A percentile compares a stretch with the other conserved stretches of the same genome.
Conservation (phyloP, 768 basidiomycete species). For the Mycena indigotica region DNA sequence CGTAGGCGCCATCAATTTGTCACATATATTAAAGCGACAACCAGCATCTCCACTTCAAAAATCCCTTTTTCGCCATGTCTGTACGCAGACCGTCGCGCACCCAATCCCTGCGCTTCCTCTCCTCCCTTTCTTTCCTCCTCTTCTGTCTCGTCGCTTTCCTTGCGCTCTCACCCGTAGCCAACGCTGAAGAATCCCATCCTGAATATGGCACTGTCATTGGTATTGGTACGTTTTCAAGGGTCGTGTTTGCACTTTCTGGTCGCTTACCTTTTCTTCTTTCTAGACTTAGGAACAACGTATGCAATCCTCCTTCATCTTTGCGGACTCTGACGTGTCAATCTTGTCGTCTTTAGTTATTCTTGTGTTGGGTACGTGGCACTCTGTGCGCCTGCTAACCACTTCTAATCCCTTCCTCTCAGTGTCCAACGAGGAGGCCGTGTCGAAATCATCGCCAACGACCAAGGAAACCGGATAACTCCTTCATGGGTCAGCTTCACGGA, state of each 20-base stretch:
- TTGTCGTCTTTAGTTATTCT: conserved; percentile 65
- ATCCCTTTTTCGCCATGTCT: conserved; percentile 33
- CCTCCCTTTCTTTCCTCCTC: conserved; percentile 61
- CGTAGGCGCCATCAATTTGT: too few relatives aligned
- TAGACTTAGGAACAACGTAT: conserved; percentile 92
- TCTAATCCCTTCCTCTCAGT: conserved; percentile 38
- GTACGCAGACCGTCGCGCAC: conserved; percentile 57
- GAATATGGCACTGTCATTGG: conserved; percentile 94
- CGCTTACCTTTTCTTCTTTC: not conserved
- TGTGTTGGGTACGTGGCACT: conserved; percentile 80
- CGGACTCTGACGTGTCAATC: conserved; percentile 29
- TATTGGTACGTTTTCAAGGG: conserved; percentile 70
- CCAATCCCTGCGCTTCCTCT: conserved; percentile 55
- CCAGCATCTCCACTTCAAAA: not conserved
- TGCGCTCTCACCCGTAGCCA: conserved; percentile 65
- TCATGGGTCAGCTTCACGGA: conserved; percentile 84
- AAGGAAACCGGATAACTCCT: conserved; percentile 87
- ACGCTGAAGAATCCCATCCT: conserved; percentile 66
- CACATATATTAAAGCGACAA: not conserved
- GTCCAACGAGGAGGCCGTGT: conserved; percentile 85
- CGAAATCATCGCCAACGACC: conserved; percentile 89
- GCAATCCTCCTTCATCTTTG: conserved; percentile 15
- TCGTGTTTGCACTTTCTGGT: not conserved
- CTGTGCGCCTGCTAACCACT: not conserved
- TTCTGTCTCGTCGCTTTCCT: conserved; percentile 71